phyloP scores from a whole-genome alignment of 768 basidiomycete species.

The Rhizopogon sp. region DNA sequence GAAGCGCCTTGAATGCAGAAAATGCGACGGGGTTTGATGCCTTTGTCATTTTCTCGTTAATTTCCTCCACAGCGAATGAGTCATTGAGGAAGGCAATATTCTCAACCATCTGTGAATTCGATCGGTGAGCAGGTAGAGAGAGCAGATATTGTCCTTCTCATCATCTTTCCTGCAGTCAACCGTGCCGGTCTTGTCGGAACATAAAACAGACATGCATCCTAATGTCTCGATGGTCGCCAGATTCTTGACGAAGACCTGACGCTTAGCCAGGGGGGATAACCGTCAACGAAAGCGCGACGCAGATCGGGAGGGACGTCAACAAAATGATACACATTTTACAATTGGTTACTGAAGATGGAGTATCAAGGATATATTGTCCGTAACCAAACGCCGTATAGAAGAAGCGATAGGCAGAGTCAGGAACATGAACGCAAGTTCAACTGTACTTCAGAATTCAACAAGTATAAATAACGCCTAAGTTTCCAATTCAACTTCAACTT shows the following conservation, averaged over 20 bases:
- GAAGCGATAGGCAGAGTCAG: constrained; percentile 36
- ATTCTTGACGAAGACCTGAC: constrained; percentile 49
- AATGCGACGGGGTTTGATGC: constrained; percentile 9
- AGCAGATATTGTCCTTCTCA: not conserved
- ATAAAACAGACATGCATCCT: constrained; percentile 52
- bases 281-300: constrained; percentile 49
- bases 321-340: constrained; percentile 52
- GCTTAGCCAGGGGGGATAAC: constrained; percentile 41
- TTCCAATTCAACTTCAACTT: constrained; percentile 1
- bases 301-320: constrained; percentile 43
- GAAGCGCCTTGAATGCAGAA: constrained; percentile 16
- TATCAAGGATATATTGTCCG: constrained; percentile 26
- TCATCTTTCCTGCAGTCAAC: constrained; percentile 45
- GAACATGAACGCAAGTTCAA: too few species aligned
- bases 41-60: constrained; percentile 5
- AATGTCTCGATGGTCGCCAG: constrained; percentile 65
- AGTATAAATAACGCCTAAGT: not conserved
- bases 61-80: constrained; percentile 9
- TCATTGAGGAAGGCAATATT: constrained; percentile 24
- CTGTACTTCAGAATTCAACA: not conserved
- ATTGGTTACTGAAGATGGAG: constrained; percentile 40
- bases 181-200: constrained; percentile 58
- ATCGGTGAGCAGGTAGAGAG: not conserved
- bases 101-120: constrained; percentile 22
- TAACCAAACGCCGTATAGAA: constrained; percentile 33